These are phyloP conservation scores for Fonsecaea pugnacius DNA, from an alignment of 2,329 filamentous ascomycete species.

Conservation along the genomic window DNA sequence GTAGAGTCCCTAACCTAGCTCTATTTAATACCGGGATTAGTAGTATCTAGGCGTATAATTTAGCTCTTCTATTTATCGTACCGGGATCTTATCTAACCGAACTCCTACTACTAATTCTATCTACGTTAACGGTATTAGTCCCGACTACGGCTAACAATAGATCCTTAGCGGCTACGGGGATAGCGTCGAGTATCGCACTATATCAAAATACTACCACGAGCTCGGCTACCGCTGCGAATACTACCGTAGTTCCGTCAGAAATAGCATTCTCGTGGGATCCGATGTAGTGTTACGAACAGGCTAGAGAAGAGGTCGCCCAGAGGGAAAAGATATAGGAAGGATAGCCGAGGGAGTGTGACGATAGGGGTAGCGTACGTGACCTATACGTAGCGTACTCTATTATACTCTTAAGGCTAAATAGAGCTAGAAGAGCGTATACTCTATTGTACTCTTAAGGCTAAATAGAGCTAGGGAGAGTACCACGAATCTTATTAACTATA, in stretches of 20 bases:
- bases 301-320: too few species aligned
- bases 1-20: constrained; percentile 37
- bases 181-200: not conserved
- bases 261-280: constrained; percentile 5
- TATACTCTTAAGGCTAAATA: too few species aligned
- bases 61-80: not conserved
- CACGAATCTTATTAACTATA: too few species aligned
- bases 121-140: not conserved
- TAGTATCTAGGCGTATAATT: not conserved
- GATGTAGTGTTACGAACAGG: too few species aligned
- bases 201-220: not conserved
- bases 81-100: not conserved
- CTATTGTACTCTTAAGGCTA: too few species aligned
- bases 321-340: too few species aligned
- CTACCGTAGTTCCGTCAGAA: constrained; percentile 1
- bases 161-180: not conserved
- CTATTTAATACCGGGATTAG: not conserved
- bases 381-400: too few species aligned
- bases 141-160: not conserved
- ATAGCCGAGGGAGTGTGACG: too few species aligned
- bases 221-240: not conserved
- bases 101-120: not conserved
- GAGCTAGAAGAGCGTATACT: too few species aligned
- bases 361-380: too few species aligned
- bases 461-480: too few species aligned